Conservation (phyloP, 1,139 yeast species). For the Arxiozyma telluris region DNA sequence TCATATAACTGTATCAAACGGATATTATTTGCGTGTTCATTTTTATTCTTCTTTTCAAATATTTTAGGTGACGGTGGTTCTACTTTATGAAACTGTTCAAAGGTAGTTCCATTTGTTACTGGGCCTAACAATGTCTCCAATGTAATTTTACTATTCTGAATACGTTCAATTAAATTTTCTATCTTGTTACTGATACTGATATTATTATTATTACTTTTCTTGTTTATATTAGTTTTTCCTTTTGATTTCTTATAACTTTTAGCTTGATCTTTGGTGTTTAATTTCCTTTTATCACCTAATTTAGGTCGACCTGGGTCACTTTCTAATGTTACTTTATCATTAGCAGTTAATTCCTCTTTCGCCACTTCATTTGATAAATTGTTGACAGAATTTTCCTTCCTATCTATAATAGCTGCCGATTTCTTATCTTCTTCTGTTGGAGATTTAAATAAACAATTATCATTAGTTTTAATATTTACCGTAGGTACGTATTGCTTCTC, state of each 20-base stretch:
- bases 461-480: neutral
- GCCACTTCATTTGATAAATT: neutral
- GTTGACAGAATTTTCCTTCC: neutral
- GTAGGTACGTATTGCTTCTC: neutral
- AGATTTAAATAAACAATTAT: neutral
- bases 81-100: slow-evolving; percentile 1
- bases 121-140: slow-evolving; percentile 5
- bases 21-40: neutral
- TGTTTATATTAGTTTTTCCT: neutral
- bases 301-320: neutral
- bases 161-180: slow-evolving; percentile 3
- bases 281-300: neutral
- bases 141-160: slow-evolving; percentile 4
- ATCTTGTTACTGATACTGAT: neutral
- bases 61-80: slow-evolving; percentile 1
- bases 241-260: neutral
- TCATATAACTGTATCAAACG: neutral
- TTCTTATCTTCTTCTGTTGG: neutral
- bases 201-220: neutral
- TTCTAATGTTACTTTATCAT: too few relatives aligned
- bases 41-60: neutral
- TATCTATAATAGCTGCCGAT: neutral
- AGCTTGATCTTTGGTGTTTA: neutral
- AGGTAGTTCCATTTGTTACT: neutral
- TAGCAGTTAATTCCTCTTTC: neutral